These are phyloP conservation scores for Niveomyces coronatus DNA, from an alignment of 2,329 filamentous ascomycete species.

Conservation along the genomic window DNA sequence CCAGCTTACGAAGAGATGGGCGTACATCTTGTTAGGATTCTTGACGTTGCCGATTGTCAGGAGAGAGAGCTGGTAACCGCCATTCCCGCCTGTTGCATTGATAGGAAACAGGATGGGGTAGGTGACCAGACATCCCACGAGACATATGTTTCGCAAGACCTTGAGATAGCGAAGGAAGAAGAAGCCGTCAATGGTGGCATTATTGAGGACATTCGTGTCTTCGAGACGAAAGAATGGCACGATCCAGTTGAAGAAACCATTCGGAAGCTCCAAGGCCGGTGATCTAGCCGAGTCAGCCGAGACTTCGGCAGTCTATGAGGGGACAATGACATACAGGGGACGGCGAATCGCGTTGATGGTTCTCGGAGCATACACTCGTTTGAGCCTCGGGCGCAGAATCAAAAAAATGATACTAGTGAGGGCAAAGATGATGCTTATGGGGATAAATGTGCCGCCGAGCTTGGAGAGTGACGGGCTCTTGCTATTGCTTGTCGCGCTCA, in stretches of 20 bases:
- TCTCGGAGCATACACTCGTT: conserved; percentile 46
- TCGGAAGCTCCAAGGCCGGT: conserved; percentile 48
- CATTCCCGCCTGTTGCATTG: conserved; percentile 70
- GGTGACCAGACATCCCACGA: conserved; percentile 74
- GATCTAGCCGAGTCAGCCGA: conserved; percentile 26
- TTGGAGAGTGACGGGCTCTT: conserved; percentile 27
- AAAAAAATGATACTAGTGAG: conserved; percentile 42
- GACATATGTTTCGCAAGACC: conserved; percentile 69
- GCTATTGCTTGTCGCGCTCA: conserved; percentile 21
- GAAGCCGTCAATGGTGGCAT: conserved; percentile 87
- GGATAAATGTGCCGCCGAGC: conserved; percentile 41
- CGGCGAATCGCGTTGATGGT: conserved; percentile 38
- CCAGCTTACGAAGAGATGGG: conserved; percentile 72
- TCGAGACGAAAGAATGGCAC: conserved; percentile 53
- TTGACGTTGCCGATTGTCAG: conserved; percentile 71
- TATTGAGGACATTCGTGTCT: conserved; percentile 75
- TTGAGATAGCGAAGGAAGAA: conserved; percentile 67
- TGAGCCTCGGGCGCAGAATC: conserved; percentile 33
- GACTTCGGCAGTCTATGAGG: conserved; percentile 6
- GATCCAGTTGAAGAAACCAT: conserved; percentile 58
- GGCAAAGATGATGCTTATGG: conserved; percentile 39
- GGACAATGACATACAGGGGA: conserved; percentile 23
- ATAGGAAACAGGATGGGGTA: conserved; percentile 82
- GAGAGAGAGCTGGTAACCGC: conserved; percentile 57
- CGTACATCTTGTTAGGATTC: conserved; percentile 56